Evolutionary conservation across 176 grass and related monocot genomes (phyloP).

Genomic region (Oryza longistaminata): DNA sequence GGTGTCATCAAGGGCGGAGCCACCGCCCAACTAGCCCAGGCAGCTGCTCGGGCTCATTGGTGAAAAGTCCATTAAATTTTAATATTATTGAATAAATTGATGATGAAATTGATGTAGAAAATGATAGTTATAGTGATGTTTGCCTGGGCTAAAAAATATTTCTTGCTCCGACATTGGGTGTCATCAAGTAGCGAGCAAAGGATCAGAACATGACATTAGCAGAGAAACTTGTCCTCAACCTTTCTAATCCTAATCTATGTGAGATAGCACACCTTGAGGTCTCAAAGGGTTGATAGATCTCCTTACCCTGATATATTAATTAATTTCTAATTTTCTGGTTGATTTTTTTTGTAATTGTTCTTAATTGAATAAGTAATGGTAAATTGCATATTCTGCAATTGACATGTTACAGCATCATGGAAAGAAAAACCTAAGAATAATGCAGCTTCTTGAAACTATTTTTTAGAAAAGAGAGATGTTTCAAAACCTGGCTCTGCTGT

Average conservation of each 20-base stretch:
- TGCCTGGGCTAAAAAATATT: too few species aligned
- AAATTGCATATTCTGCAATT: not conserved
- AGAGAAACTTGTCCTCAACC: conserved; percentile 58
- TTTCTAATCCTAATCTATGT: conserved; percentile 54
- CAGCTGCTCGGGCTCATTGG: too few species aligned
- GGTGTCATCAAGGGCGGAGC: not conserved
- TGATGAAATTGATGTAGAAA: too few species aligned
- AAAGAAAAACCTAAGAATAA: conserved; percentile 16
- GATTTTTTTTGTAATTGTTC: conserved; percentile 13
- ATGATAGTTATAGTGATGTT: too few species aligned
- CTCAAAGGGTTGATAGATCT: conserved; percentile 45
- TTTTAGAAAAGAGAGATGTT: conserved; percentile 61
- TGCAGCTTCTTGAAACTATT: conserved; percentile 17
- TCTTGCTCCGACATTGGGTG: not conserved
- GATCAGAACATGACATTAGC: conserved; percentile 47
- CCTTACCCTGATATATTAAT: conserved; percentile 6
- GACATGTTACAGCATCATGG: not conserved
- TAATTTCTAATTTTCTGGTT: not conserved
- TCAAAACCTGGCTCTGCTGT: conserved; percentile 62
- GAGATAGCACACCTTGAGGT: conserved; percentile 71
- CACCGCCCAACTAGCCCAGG: too few species aligned
- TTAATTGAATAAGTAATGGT: not conserved
- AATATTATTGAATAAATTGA: too few species aligned
- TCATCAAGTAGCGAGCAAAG: not conserved
- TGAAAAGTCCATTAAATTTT: too few species aligned